Percentiles rank a stretch among this genome's conserved stretches.
phyloP scores from a whole-genome alignment of 192 early-diverging fungal genomes.

The Backusella psychrophila region DNA sequence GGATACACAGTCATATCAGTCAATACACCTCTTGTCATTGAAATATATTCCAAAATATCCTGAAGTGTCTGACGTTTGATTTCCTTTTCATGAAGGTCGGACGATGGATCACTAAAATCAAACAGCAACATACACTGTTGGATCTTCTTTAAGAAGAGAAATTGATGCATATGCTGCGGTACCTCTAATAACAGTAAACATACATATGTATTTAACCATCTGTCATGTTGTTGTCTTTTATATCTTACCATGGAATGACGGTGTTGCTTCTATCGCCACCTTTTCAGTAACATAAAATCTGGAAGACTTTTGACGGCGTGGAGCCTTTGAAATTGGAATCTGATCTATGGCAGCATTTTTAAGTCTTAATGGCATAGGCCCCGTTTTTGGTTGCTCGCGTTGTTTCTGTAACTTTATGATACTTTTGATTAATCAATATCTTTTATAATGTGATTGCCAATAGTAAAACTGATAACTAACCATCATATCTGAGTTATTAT shows the following conservation, averaged over 20 bases:
- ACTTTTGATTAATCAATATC: slow-evolving; percentile 8
- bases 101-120: slow-evolving; percentile 80
- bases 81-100: slow-evolving; percentile 82
- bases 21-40: slow-evolving; percentile 71
- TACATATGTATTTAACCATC: too few species aligned
- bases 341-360: slow-evolving; percentile 63
- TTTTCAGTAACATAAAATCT: slow-evolving; percentile 83
- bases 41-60: slow-evolving; percentile 84
- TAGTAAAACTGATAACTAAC: background rate
- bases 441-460: background rate
- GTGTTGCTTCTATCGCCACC: slow-evolving; percentile 76
- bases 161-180: slow-evolving; percentile 64
- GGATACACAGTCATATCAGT: slow-evolving; percentile 78
- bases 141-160: slow-evolving; percentile 80
- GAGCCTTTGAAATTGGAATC: slow-evolving; percentile 76
- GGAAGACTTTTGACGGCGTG: slow-evolving; percentile 79
- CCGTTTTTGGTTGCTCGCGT: slow-evolving; percentile 23
- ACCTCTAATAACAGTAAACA: slow-evolving; percentile 47
- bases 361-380: slow-evolving; percentile 43
- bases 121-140: slow-evolving; percentile 79
- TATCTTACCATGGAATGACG: slow-evolving; percentile 68
- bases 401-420: slow-evolving; percentile 8
- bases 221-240: too few species aligned
- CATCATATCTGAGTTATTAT: background rate
- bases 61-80: slow-evolving; percentile 80